These are phyloP conservation scores for Harringtonia aguacate DNA, from an alignment of 2,329 filamentous ascomycete species.

Conservation along the genomic window DNA sequence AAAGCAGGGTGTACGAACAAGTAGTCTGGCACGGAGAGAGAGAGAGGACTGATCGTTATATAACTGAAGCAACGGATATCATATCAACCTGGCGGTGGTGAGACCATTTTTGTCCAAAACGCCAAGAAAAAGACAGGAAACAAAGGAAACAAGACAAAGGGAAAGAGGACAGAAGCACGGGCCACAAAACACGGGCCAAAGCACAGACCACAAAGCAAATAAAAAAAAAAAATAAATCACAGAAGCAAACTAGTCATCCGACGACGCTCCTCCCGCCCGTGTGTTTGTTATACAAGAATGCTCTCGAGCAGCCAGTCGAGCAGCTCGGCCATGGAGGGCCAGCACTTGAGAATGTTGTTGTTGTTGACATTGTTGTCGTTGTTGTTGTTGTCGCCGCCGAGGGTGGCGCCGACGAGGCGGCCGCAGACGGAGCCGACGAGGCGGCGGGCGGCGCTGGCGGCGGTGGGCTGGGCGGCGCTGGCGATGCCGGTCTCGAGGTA, in stretches of 20 bases:
- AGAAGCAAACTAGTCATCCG: no score
- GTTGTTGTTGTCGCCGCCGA: neutral
- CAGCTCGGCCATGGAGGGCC: constrained; percentile 30
- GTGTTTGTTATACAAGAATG: constrained; percentile 30
- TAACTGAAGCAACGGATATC: neutral
- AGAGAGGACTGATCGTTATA: neutral
- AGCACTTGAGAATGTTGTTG: constrained; percentile 12
- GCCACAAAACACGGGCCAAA: neutral
- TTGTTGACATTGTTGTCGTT: constrained; percentile 4
- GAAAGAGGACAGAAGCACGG: neutral
- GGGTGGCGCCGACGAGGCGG: neutral
- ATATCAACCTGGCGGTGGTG: neutral
- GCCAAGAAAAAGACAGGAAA: neutral
- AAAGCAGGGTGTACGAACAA: neutral
- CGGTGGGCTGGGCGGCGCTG: constrained; percentile 7
- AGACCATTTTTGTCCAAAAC: no score
- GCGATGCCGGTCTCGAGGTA: constrained; percentile 45
- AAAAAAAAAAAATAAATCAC: neutral
- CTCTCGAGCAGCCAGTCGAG: constrained; percentile 34
- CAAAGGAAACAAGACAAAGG: neutral
- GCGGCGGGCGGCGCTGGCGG: neutral
- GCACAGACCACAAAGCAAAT: neutral
- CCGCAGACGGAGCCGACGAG: constrained; percentile 3
- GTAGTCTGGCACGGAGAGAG: no score
- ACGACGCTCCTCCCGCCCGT: no score